A percentile compares a stretch with the other conserved stretches of the same genome.
phyloP scores from a whole-genome alignment of 2,329 filamentous ascomycete species.

The Aspergillus cejpii region DNA sequence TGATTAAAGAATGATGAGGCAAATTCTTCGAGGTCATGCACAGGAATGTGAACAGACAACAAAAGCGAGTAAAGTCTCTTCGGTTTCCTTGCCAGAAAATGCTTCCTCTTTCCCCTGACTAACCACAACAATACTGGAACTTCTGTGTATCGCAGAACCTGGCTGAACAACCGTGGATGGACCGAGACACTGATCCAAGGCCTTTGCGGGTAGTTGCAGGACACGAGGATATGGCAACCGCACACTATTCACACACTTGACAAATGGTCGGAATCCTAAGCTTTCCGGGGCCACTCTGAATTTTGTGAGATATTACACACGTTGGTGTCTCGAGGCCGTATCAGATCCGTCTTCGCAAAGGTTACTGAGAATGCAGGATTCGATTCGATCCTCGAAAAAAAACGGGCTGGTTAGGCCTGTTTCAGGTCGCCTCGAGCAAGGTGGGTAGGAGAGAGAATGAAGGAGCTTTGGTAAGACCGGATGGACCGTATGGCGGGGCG shows the following conservation, averaged over 20 bases:
- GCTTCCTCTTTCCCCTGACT: background rate
- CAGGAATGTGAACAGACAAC: conserved; percentile 12
- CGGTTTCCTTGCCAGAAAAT: background rate
- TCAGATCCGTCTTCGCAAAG: background rate
- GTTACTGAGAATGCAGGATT: background rate
- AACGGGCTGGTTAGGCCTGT: background rate
- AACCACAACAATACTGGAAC: background rate
- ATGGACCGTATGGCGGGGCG: background rate
- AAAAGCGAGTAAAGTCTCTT: background rate
- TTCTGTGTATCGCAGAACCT: background rate
- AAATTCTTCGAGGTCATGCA: conserved; percentile 6
- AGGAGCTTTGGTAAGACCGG: background rate
- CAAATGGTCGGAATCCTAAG: background rate
- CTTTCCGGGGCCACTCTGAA: background rate
- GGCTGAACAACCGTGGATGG: background rate
- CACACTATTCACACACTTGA: background rate
- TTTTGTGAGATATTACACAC: background rate
- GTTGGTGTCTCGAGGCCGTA: background rate
- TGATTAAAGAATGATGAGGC: conserved; percentile 2
- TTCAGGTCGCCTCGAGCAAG: background rate
- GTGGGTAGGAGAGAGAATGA: background rate
- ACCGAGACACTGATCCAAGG: conserved; percentile 11
- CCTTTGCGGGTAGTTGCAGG: conserved; percentile 11
- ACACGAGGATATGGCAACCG: background rate
- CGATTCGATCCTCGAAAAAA: background rate